These are phyloP conservation scores for Colletotrichum truncatum DNA, from an alignment of 2,329 filamentous ascomycete species.

Conservation along the genomic window DNA sequence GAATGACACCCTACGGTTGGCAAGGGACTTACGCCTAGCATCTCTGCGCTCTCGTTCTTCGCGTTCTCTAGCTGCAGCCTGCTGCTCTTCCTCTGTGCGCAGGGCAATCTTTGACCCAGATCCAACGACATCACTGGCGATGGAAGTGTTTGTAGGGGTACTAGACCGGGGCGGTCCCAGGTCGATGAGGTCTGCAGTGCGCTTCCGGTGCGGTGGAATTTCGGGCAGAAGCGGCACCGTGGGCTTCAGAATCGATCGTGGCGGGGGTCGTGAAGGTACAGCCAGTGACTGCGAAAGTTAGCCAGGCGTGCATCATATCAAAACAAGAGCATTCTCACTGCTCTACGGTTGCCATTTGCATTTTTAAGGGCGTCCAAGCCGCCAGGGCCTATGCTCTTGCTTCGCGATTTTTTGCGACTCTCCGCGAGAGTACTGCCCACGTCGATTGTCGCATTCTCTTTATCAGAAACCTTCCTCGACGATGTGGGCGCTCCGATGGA, in stretches of 20 bases:
- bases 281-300: slow-evolving; percentile 61
- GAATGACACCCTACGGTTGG: slow-evolving; percentile 94
- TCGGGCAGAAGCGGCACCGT: slow-evolving; percentile 74
- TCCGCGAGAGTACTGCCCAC: slow-evolving; percentile 62
- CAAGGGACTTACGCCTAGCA: slow-evolving; percentile 89
- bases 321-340: slow-evolving; percentile 62
- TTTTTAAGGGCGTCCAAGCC: slow-evolving; percentile 85
- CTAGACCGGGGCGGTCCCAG: slow-evolving; percentile 44
- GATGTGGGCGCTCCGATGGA: slow-evolving; percentile 64
- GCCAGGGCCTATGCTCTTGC: slow-evolving; percentile 95
- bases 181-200: slow-evolving; percentile 18
- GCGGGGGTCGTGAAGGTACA: slow-evolving; percentile 57
- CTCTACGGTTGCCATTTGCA: slow-evolving; percentile 79
- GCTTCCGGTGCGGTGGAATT: slow-evolving; percentile 70
- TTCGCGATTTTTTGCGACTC: slow-evolving; percentile 78
- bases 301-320: slow-evolving; percentile 3
- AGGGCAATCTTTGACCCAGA: slow-evolving; percentile 68
- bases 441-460: slow-evolving; percentile 82
- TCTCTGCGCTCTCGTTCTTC: slow-evolving; percentile 82
- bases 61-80: slow-evolving; percentile 73
- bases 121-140: slow-evolving; percentile 37
- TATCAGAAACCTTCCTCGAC: slow-evolving; percentile 57
- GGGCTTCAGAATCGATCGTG: slow-evolving; percentile 83
- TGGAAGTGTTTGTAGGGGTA: slow-evolving; percentile 45
- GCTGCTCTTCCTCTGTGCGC: slow-evolving; percentile 75